Conservation (phyloP, 2,329 filamentous ascomycete genomes). For the Purpureocillium takamizusanense region DNA sequence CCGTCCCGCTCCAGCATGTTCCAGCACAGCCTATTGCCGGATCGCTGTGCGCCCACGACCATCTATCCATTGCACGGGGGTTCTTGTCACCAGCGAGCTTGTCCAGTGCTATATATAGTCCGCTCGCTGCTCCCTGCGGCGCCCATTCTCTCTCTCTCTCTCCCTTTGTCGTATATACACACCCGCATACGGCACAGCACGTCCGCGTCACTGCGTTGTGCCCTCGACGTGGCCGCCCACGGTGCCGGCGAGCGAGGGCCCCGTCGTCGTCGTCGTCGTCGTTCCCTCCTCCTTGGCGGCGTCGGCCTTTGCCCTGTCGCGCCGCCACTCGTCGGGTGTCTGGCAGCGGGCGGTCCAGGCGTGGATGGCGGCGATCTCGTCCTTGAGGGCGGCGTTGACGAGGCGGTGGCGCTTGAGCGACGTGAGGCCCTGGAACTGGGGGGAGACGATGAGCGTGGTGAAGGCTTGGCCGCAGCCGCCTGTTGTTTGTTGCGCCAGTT, state of each 20-base stretch:
- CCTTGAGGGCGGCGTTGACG: constrained; percentile 74
- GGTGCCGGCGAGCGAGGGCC: background rate
- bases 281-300: constrained; percentile 35
- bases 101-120: too few relatives aligned
- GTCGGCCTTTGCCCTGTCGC: constrained; percentile 36
- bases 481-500: too few relatives aligned
- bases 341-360: constrained; percentile 93
- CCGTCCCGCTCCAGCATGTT: too few relatives aligned
- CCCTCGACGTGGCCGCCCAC: background rate
- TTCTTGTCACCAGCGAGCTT: too few relatives aligned
- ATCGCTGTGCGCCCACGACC: too few relatives aligned
- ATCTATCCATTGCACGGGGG: too few relatives aligned
- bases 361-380: constrained; percentile 84
- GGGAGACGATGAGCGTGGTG: constrained; percentile 51
- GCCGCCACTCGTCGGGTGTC: constrained; percentile 83
- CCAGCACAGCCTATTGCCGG: too few relatives aligned
- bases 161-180: too few relatives aligned
- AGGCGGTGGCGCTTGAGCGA: constrained; percentile 79
- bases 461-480: constrained; percentile 55
- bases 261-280: constrained; percentile 30
- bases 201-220: too few relatives aligned
- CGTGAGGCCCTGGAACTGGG: constrained; percentile 60
- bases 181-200: too few relatives aligned
- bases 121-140: too few relatives aligned
- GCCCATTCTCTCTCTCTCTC: too few relatives aligned